phyloP scores from a whole-genome alignment of 1,284 basidiomycete species.

The Neonothopanus nambi region DNA sequence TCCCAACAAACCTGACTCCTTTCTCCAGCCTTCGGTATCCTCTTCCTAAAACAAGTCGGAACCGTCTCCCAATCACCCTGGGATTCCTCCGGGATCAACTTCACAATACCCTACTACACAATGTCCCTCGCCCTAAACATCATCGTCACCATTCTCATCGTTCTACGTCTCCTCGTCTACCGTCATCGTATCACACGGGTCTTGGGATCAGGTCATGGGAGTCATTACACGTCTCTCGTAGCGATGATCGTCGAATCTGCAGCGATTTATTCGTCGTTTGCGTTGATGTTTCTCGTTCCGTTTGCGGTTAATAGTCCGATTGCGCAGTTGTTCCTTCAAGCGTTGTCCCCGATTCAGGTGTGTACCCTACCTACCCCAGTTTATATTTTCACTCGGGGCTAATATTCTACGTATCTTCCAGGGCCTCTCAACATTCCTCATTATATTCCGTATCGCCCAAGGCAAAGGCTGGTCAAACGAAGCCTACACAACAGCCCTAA shows the following conservation, averaged over 20 bases:
- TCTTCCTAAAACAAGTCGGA: constrained; percentile 20
- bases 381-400: neutral
- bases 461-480: constrained; percentile 18
- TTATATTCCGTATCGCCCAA: constrained; percentile 21
- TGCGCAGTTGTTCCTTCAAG: constrained; percentile 23
- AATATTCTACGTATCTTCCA: neutral
- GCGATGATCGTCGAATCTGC: constrained; percentile 27
- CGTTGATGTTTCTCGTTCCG: constrained; percentile 23
- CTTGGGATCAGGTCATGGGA: constrained; percentile 17
- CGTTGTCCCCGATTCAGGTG: constrained; percentile 24
- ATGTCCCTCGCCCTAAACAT: constrained; percentile 23
- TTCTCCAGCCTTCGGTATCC: constrained; percentile 17
- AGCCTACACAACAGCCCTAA: neutral
- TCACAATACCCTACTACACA: constrained; percentile 18
- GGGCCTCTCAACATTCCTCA: constrained; percentile 19
- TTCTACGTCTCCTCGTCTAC: constrained; percentile 16
- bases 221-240: constrained; percentile 22
- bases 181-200: constrained; percentile 17
- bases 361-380: neutral
- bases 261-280: constrained; percentile 23
- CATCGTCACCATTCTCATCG: constrained; percentile 21
- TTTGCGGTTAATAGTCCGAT: constrained; percentile 18
- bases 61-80: constrained; percentile 15
- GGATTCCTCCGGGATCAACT: constrained; percentile 18
- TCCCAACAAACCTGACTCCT: neutral